A percentile compares a stretch with the other conserved stretches of the same genome.
Evolutionary conservation across 176 grass and related monocot species (phyloP).

Genomic region (Oryza officinalis): DNA sequence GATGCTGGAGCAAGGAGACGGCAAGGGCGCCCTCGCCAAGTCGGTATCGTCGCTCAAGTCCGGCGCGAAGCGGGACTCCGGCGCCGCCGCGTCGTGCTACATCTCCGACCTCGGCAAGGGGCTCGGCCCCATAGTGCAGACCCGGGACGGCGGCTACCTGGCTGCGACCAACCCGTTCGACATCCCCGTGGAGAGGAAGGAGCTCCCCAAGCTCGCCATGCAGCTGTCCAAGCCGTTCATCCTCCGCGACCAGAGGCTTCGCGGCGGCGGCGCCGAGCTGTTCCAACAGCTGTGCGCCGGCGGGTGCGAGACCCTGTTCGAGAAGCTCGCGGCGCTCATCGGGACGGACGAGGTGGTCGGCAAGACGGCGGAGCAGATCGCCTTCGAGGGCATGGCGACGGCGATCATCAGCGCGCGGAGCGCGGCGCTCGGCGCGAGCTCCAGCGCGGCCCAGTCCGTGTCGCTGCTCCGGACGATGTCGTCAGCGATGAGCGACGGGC

Average conservation of each 20-base stretch:
- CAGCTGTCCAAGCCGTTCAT: slow-evolving; percentile 84
- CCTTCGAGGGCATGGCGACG: slow-evolving; percentile 88
- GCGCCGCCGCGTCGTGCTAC: slow-evolving; percentile 43
- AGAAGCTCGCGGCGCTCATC: slow-evolving; percentile 46
- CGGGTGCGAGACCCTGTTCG: slow-evolving; percentile 45
- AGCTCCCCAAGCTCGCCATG: slow-evolving; percentile 84
- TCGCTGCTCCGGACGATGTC: slow-evolving; percentile 63
- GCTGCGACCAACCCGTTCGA: slow-evolving; percentile 85
- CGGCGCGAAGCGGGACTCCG: neutral
- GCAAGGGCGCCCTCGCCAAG: slow-evolving; percentile 1
- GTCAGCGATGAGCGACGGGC: slow-evolving; percentile 50
- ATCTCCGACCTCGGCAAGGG: slow-evolving; percentile 84
- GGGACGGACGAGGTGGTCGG: slow-evolving; percentile 77
- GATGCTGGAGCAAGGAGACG: slow-evolving; percentile 58
- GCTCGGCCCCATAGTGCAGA: slow-evolving; percentile 75
- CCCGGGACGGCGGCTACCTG: slow-evolving; percentile 81
- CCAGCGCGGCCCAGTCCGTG: slow-evolving; percentile 62
- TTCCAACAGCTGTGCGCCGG: slow-evolving; percentile 60
- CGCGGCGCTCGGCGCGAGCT: slow-evolving; percentile 65
- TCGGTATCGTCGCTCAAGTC: slow-evolving; percentile 41
- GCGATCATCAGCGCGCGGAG: slow-evolving; percentile 69
- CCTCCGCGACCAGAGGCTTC: slow-evolving; percentile 52
- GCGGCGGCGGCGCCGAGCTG: slow-evolving; percentile 61
- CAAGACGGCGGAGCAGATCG: slow-evolving; percentile 90
- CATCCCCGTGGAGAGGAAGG: slow-evolving; percentile 54